These are phyloP conservation scores for Mucor mucedo DNA, from an alignment of 371 early-diverging fungal species.

Conservation along the genomic window DNA sequence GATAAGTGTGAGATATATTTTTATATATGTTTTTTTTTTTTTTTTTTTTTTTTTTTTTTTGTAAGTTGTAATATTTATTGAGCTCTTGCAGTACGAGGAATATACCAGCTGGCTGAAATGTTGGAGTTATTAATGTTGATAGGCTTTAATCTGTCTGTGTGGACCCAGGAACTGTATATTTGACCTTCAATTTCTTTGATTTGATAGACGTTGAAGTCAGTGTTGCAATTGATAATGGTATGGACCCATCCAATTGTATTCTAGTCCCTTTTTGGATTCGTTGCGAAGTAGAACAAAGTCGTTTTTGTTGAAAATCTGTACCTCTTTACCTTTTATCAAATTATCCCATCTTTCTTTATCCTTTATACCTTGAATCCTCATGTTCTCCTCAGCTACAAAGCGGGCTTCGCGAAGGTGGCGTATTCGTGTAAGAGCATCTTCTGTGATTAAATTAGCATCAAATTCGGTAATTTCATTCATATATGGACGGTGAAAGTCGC, in stretches of 20 bases:
- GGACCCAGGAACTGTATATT: slow-evolving; percentile 9
- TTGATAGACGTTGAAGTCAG: too few species aligned
- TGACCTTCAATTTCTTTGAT: too few species aligned
- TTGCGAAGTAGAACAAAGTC: not conserved
- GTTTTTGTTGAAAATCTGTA: too few species aligned
- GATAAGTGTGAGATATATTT: too few species aligned
- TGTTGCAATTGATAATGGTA: not conserved
- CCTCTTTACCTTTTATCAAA: too few species aligned
- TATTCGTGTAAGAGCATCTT: slow-evolving; percentile 2
- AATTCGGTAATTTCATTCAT: not conserved
- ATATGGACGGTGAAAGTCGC: slow-evolving; percentile 11
- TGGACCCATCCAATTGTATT: slow-evolving; percentile 14
- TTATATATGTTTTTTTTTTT: too few species aligned
- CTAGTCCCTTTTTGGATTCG: slow-evolving; percentile 11
- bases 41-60: too few species aligned
- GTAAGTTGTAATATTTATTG: too few species aligned
- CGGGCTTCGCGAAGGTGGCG: slow-evolving; percentile 5
- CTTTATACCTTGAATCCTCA: not conserved
- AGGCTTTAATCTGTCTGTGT: slow-evolving; percentile 5
- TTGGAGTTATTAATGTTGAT: not conserved
- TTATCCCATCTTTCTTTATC: slow-evolving; percentile 20
- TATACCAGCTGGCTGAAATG: not conserved
- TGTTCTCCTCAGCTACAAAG: slow-evolving; percentile 1
- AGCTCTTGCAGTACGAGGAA: slow-evolving; percentile 4
- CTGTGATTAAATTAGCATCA: too few species aligned